Percentiles rank a stretch among this genome's conserved stretches.
Conservation (phyloP, 208 protist genomes). For the Wallacemonas sp. region DNA sequence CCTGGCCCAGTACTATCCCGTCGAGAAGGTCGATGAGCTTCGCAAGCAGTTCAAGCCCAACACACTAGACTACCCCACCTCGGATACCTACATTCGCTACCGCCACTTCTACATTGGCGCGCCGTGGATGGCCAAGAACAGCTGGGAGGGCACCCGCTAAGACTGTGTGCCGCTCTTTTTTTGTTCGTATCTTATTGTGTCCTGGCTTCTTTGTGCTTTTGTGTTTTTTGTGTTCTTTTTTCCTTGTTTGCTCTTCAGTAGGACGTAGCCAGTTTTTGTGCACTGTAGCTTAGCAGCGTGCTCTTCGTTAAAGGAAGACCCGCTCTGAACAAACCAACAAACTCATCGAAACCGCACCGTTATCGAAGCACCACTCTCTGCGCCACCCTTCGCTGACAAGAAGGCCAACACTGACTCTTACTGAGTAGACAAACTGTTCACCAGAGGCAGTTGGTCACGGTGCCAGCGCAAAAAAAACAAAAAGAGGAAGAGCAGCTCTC, state of each 20-base stretch:
- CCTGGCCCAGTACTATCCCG: constrained; percentile 82
- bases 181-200: not conserved
- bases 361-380: too few relatives aligned
- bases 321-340: too few relatives aligned
- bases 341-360: too few relatives aligned
- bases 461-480: too few relatives aligned
- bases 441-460: too few relatives aligned
- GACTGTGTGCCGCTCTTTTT: not conserved
- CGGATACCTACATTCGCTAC: constrained; percentile 86
- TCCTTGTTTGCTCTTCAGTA: constrained; percentile 13
- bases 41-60: constrained; percentile 85
- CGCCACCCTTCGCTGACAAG: too few relatives aligned
- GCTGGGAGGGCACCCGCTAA: constrained; percentile 75
- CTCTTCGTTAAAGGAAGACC: too few relatives aligned
- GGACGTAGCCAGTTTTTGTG: constrained; percentile 1
- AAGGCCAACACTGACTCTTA: too few relatives aligned
- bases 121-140: constrained; percentile 73
- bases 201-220: constrained; percentile 13
- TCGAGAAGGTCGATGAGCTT: constrained; percentile 78
- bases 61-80: constrained; percentile 84
- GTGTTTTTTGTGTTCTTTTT: constrained; percentile 8
- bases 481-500: too few relatives aligned
- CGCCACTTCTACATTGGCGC: constrained; percentile 78
- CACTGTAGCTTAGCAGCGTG: not conserved
- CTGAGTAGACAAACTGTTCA: too few relatives aligned